A percentile compares a stretch with the other conserved stretches of the same genome.
Evolutionary conservation across 768 basidiomycete species (phyloP).

Genomic region (Termitomyces sp.): DNA sequence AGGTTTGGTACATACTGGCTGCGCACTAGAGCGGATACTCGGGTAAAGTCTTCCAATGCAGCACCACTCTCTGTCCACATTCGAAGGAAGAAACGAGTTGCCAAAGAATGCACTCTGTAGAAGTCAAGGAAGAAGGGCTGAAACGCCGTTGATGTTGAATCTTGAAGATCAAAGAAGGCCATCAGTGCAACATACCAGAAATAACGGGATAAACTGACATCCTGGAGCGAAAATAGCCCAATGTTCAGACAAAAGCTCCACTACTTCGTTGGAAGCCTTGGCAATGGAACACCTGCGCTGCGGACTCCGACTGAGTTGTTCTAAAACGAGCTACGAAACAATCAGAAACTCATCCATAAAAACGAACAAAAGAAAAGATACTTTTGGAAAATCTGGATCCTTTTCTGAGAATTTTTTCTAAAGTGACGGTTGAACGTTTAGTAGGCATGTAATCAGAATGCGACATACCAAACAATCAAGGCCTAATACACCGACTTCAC

Average conservation of each 20-base stretch:
- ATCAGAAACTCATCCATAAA: conserved; percentile 9
- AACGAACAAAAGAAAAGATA: conserved; percentile 17
- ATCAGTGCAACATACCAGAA: conserved; percentile 19
- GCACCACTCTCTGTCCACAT: conserved; percentile 92
- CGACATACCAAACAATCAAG: conserved; percentile 72
- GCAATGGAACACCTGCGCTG: conserved; percentile 80
- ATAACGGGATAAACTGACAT: conserved; percentile 34
- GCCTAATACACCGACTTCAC: conserved; percentile 73
- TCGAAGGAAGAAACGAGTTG: conserved; percentile 80
- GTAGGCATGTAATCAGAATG: not conserved
- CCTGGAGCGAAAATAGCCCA: conserved; percentile 85
- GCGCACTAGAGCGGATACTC: conserved; percentile 70
- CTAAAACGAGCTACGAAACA: conserved; percentile 56
- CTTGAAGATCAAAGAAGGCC: conserved; percentile 26
- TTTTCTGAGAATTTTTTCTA: conserved; percentile 65
- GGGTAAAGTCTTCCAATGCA: conserved; percentile 65
- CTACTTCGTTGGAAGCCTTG: conserved; percentile 79
- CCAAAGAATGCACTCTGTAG: conserved; percentile 72
- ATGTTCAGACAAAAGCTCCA: conserved; percentile 77
- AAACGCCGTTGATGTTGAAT: conserved; percentile 76
- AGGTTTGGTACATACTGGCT: conserved; percentile 64
- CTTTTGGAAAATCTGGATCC: conserved; percentile 76
- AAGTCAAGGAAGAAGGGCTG: conserved; percentile 88
- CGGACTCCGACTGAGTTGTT: conserved; percentile 69
- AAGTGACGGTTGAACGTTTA: not conserved